Conservation (phyloP, 2,329 filamentous ascomycete genomes). For the Aspergillus novoparasiticus region DNA sequence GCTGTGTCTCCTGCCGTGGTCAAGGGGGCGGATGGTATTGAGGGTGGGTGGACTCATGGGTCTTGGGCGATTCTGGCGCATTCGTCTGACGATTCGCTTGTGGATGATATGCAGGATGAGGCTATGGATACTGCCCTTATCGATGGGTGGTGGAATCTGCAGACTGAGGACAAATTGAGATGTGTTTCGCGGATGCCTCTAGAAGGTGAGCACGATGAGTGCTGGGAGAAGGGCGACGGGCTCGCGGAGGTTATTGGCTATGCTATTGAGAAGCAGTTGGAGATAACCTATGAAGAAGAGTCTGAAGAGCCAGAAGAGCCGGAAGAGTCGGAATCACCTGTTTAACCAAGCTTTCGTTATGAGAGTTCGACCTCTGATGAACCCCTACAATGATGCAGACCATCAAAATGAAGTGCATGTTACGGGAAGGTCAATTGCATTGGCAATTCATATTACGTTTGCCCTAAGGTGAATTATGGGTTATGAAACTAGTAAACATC, state of each 20-base stretch:
- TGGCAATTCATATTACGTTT: background rate
- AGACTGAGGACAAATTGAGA: constrained; percentile 33
- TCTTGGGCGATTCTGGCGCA: constrained; percentile 43
- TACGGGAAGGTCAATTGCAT: background rate
- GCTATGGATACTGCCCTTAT: constrained; percentile 55
- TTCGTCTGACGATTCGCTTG: constrained; percentile 45
- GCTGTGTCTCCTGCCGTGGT: constrained; percentile 42
- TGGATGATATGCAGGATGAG: constrained; percentile 41
- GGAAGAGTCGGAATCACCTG: background rate
- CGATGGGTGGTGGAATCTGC: constrained; percentile 47
- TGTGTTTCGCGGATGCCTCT: constrained; percentile 42
- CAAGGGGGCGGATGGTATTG: constrained; percentile 30
- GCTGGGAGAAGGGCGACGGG: constrained; percentile 45
- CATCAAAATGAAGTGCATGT: background rate
- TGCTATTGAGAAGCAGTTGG: constrained; percentile 32
- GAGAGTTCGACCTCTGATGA: background rate
- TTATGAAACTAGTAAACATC: constrained; percentile 28
- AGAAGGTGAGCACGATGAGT: constrained; percentile 44
- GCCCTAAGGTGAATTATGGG: background rate
- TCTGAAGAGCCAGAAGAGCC: too few relatives aligned
- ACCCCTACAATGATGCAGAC: background rate
- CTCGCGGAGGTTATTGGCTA: constrained; percentile 41
- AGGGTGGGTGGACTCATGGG: constrained; percentile 37
- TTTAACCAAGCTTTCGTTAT: background rate
- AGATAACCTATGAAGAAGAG: background rate